Conservation (phyloP, 192 early-diverging fungal genomes). For the Coemansia furcata region DNA sequence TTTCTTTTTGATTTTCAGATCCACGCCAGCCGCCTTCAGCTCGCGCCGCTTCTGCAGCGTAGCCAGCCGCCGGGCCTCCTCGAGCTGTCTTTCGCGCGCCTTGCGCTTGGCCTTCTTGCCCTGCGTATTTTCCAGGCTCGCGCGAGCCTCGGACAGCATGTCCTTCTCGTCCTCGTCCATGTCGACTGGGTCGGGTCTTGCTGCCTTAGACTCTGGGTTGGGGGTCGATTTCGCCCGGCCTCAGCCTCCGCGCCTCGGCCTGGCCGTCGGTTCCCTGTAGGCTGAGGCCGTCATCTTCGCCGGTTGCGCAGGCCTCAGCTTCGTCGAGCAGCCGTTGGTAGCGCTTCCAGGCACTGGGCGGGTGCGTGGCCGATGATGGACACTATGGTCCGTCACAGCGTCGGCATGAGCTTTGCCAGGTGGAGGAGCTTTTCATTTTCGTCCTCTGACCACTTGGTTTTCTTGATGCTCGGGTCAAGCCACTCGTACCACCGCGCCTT, state of each 20-base stretch:
- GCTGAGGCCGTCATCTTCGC: conserved; percentile 54
- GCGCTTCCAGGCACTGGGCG: conserved; percentile 93
- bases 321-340: conserved; percentile 96
- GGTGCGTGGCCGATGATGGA: conserved; percentile 96
- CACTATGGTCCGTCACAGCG: conserved; percentile 98
- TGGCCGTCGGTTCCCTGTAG: conserved; percentile 56
- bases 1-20: conserved; percentile 68
- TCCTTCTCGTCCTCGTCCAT: conserved; percentile 99
- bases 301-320: conserved; percentile 82
- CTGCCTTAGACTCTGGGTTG: conserved; percentile 93
- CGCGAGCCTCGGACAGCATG: conserved; percentile 97
- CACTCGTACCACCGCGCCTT: conserved; percentile 99
- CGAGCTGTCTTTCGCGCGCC: conserved; percentile 95
- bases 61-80: conserved; percentile 91
- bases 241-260: conserved; percentile 69
- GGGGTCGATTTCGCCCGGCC: conserved; percentile 98
- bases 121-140: conserved; percentile 97
- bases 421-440: conserved; percentile 98
- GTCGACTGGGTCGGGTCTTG: conserved; percentile 95
- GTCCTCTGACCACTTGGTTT: conserved; percentile 98
- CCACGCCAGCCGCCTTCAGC: conserved; percentile 97
- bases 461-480: conserved; percentile 98
- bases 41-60: conserved; percentile 92
- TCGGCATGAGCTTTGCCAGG: conserved; percentile 98
- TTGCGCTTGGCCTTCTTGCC: conserved; percentile 99